Conservation (phyloP, 192 early-diverging fungal genomes). For the Hyaloraphidium curvatum region DNA sequence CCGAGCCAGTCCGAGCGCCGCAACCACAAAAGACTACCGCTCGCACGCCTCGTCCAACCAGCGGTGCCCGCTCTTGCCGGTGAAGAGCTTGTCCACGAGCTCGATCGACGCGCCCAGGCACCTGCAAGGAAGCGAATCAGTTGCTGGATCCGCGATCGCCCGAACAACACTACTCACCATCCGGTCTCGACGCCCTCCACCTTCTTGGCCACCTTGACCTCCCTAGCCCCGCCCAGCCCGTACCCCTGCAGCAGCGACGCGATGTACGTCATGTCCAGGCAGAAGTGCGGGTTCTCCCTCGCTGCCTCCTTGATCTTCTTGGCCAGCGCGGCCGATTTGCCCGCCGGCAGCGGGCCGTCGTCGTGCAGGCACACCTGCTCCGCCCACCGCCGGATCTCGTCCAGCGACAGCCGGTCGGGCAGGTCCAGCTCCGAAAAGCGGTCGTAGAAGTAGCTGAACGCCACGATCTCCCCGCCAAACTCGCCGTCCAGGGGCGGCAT, state of each 20-base stretch:
- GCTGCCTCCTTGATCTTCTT: constrained; percentile 4
- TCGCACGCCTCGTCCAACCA: neutral
- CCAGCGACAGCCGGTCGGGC: constrained; percentile 47
- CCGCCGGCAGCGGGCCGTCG: constrained; percentile 14
- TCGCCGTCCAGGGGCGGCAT: constrained; percentile 54
- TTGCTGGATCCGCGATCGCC: no score
- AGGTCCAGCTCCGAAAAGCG: constrained; percentile 50
- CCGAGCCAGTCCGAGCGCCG: no score
- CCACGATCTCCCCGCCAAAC: constrained; percentile 65
- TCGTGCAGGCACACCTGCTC: constrained; percentile 41
- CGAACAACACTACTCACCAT: no score
- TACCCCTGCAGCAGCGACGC: constrained; percentile 75
- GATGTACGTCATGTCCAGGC: constrained; percentile 79
- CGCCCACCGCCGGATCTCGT: constrained; percentile 42
- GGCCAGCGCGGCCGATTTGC: constrained; percentile 12
- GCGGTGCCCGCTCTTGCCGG: neutral
- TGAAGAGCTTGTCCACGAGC: neutral
- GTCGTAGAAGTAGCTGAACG: constrained; percentile 95
- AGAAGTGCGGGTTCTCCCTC: constrained; percentile 45
- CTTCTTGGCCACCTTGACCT: constrained; percentile 71
- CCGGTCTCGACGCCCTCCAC: constrained; percentile 84
- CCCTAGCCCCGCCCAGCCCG: constrained; percentile 43
- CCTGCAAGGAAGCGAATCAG: no score
- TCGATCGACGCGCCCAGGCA: neutral
- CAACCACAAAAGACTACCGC: no score